Evolutionary conservation across 1,284 basidiomycete genomes (phyloP), one percentile per base, ranked within the genome.

Genomic region (Apiotrichum domesticum): DNA sequence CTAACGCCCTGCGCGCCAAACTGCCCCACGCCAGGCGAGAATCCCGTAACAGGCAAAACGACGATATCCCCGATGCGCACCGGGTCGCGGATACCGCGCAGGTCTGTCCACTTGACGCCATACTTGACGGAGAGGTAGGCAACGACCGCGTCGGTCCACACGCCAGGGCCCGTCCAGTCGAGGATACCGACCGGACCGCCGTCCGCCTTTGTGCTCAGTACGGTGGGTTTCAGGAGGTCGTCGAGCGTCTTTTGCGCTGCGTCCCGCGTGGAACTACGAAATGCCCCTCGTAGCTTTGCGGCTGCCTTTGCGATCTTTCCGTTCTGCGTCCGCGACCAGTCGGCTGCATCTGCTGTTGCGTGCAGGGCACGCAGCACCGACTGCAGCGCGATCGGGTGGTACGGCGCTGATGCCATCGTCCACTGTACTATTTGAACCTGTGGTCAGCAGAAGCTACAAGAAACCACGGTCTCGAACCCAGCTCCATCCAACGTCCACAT

Each of bases 341-440:
- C 52, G 2, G 70, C 51, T 1, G 74, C 75, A 3, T 52, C 32
- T 0, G 66, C 65, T 0, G 76, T 76, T 4, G 65, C 60, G 55
- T 74, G 74, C 7, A 67, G 49, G 34, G 73, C 68, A 1, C 72
- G 68, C 14, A 72, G 55, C 13, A 75, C 40, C 15, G 74, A 67
- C 10, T 62, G 59, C 15, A 76, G 59, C 7, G 67, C 51, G 45
- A 77, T 75, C 2, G 75, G 76, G 52, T 77, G 74, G 51, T 48
- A 53, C 2, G 71, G 73, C 3, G 71, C 64, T 0, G 72, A 65
- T 3, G 71, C 66, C 59, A 78, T 69, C 2, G 77, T 78, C 77
- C 77, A 78, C 63, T 78, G 77, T 2, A 70, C 71, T n/a, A 78
- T 71, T 61, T 77, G 76, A 13, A 78, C 62, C 72, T 74, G 55